Base-by-base conservation (phyloP, 116 monocot species). In the Posidonia oceanica region DNA sequence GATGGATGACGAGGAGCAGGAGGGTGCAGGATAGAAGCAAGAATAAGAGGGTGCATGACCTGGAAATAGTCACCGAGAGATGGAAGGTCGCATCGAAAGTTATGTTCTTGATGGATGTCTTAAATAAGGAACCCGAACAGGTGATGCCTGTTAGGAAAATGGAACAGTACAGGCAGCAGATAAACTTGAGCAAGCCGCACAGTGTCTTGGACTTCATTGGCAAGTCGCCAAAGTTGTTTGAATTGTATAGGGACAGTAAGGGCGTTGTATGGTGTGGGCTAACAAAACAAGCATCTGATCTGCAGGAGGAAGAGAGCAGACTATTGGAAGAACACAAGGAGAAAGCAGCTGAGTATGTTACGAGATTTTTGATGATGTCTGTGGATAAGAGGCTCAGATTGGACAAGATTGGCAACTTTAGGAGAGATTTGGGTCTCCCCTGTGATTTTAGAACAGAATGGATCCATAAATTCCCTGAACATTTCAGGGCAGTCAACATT, bases 311-410 rank as follows among this genome's bases (percentile, higher is more conserved):
- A 78, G 83, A 90, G 69, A 74, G 55, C 14, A 59, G 74, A 39
- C 77, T 88, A 39, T 69, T 85, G 13, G 83, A 87, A 72, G 59
- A 66, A 55, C 74, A 85, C 71, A 54, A 80, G 0, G 74, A 78
- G 14, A 80, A 72, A 54, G 86, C 81, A 0, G 91, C 70, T 11
- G 84, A 96, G 69, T 73, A 80, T 69, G 78, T 91, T 17, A 76
- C 95, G 3, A 80, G 95, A 61, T 64, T 91, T 20, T 66, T 91
- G 76, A 96, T 96, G 95, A 88, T 94, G 88, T 90, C 94, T 5
- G 71, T 86, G 8, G 82, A 90, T 21, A 90, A 81, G 73, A 82
- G 80, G 73, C 84, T 94, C 22, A 80, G 71, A 4, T 69, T 90
- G 40, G 90, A 94, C 62, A 94, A 94, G 69, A 79, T 94, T 61